These are phyloP conservation scores for Bipolaris victoriae DNA, from an alignment of 2,329 filamentous ascomycete genomes.

Conservation along the genomic window DNA sequence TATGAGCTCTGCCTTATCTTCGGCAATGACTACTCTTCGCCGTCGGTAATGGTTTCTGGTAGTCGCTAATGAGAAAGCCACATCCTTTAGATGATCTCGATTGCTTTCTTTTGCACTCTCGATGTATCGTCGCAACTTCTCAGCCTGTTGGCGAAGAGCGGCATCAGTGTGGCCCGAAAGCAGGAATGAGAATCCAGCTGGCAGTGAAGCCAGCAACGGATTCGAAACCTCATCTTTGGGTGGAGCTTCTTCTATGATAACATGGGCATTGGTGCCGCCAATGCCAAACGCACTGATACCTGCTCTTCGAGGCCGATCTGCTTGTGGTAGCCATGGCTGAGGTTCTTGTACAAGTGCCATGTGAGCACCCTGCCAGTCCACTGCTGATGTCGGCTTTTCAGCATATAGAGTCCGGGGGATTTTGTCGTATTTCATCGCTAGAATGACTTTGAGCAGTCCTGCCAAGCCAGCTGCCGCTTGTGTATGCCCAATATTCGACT, in stretches of 20 bases:
- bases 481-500: background rate
- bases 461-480: background rate
- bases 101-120: background rate
- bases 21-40: background rate
- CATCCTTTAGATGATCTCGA: background rate
- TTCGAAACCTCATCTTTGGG: too few relatives aligned
- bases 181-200: background rate
- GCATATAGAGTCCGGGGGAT: background rate
- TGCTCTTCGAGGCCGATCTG: background rate
- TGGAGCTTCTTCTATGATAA: background rate
- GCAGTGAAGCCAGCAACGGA: too few relatives aligned
- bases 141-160: background rate
- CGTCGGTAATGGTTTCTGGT: background rate
- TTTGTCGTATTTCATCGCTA: background rate
- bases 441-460: background rate
- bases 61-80: background rate
- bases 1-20: background rate
- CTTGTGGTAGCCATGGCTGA: background rate
- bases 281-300: background rate
- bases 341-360: background rate
- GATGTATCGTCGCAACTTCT: background rate
- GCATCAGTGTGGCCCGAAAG: background rate
- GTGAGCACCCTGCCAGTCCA: background rate
- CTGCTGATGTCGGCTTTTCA: background rate
- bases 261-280: background rate